Evolutionary conservation across 2,329 filamentous ascomycete species (phyloP).

Genomic region (Fusarium multiceps): DNA sequence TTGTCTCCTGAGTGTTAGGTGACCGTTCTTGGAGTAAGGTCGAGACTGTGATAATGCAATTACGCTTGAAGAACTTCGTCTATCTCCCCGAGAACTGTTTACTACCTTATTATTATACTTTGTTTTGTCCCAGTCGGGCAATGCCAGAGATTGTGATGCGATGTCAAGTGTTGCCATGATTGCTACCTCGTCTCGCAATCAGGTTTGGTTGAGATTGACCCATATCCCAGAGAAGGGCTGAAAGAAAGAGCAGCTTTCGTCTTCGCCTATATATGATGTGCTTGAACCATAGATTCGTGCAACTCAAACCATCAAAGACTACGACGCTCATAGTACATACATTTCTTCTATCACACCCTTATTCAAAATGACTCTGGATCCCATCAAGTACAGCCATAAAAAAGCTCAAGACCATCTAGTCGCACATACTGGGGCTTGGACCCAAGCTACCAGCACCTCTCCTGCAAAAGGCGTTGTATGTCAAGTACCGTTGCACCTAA

Average conservation of each 20-base stretch:
- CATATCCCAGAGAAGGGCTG: not conserved
- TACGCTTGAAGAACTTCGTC: not conserved
- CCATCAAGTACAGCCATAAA: not conserved
- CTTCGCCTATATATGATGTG: not conserved
- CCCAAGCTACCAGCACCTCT: not conserved
- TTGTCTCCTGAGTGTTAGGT: not conserved
- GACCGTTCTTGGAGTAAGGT: not conserved
- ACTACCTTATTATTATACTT: not conserved
- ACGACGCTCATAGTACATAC: not conserved
- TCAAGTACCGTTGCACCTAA: fast-evolving
- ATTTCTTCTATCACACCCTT: not conserved
- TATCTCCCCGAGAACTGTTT: not conserved
- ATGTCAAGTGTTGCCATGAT: not conserved
- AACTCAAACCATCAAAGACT: not conserved
- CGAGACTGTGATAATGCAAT: not conserved
- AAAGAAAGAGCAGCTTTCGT: not conserved
- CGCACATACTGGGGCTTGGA: not conserved
- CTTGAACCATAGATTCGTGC: fast-evolving
- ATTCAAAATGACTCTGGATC: constrained; percentile 1
- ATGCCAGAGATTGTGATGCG: not conserved
- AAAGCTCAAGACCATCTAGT: not conserved
- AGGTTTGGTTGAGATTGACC: not conserved
- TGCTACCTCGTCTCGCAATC: not conserved
- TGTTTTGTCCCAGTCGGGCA: not conserved
- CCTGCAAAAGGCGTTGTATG: not conserved